These are phyloP conservation scores for Xylariales sp. DNA, from an alignment of 2,329 filamentous ascomycete species.

Conservation along the genomic window DNA sequence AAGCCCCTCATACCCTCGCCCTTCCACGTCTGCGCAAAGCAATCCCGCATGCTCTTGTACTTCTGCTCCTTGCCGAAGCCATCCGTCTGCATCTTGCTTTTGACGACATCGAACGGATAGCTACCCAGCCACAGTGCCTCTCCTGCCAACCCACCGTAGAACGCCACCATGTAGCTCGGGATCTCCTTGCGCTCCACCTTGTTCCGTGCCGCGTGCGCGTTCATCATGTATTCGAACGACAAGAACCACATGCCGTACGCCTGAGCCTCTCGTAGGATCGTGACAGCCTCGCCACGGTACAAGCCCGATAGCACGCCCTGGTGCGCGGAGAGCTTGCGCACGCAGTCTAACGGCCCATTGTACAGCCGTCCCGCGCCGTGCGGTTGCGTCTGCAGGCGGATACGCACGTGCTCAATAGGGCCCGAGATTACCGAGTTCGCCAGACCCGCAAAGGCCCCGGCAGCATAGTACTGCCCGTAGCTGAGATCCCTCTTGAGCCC, in stretches of 20 bases:
- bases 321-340: conserved; percentile 69
- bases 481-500: conserved; percentile 52
- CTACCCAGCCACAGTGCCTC: conserved; percentile 90
- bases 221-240: conserved; percentile 95
- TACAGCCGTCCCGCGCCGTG: conserved; percentile 79
- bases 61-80: conserved; percentile 69
- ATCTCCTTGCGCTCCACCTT: conserved; percentile 70
- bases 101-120: conserved; percentile 95
- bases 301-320: conserved; percentile 68
- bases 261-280: conserved; percentile 81
- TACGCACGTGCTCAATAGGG: conserved; percentile 95
- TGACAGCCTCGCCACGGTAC: conserved; percentile 85
- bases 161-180: conserved; percentile 77
- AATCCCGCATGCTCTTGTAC: conserved; percentile 82
- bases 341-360: conserved; percentile 80
- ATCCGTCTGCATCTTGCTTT: conserved; percentile 99
- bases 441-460: conserved; percentile 88
- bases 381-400: conserved; percentile 92
- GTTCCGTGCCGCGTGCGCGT: conserved; percentile 77
- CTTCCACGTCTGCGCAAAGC: conserved; percentile 77
- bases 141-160: conserved; percentile 89
- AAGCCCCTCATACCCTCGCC: conserved; percentile 77
- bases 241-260: conserved; percentile 97
- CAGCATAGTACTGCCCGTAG: conserved; percentile 82
- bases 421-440: conserved; percentile 84